Evolutionary conservation across 495 filamentous ascomycete species (phyloP).

Genomic region (Physcia stellaris): DNA sequence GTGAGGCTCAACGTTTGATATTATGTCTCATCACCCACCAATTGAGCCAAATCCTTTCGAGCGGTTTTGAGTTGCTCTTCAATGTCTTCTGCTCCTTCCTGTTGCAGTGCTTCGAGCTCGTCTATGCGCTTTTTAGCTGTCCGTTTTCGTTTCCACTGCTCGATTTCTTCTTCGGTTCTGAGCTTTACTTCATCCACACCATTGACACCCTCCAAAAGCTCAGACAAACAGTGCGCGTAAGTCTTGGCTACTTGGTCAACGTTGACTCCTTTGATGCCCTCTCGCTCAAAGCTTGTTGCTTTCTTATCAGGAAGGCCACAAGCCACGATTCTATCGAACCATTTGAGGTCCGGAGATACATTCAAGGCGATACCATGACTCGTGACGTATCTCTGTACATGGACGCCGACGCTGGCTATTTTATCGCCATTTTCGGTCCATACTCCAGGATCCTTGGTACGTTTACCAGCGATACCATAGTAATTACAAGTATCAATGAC

Average conservation of each 20-base stretch:
- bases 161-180: no score
- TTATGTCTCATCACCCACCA: no score
- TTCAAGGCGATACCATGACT: slow-evolving; percentile 82
- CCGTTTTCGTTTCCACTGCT: no score
- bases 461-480: slow-evolving; percentile 41
- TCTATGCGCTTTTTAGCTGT: no score
- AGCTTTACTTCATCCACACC: not conserved
- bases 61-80: no score
- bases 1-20: no score
- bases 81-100: no score
- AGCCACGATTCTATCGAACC: slow-evolving; percentile 69
- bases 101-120: no score
- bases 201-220: not conserved
- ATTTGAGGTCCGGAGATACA: slow-evolving; percentile 49
- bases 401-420: slow-evolving; percentile 81
- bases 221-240: not conserved
- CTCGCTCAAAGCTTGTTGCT: slow-evolving; percentile 52
- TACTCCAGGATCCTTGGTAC: slow-evolving; percentile 71
- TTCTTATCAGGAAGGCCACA: slow-evolving; percentile 72
- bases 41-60: no score
- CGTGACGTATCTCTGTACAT: slow-evolving; percentile 71
- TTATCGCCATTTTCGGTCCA: slow-evolving; percentile 55
- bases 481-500: slow-evolving; percentile 48
- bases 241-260: not conserved
- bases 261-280: slow-evolving; percentile 5